Conservation (phyloP, 2,329 filamentous ascomycete genomes). For the Botrytis fabae region DNA sequence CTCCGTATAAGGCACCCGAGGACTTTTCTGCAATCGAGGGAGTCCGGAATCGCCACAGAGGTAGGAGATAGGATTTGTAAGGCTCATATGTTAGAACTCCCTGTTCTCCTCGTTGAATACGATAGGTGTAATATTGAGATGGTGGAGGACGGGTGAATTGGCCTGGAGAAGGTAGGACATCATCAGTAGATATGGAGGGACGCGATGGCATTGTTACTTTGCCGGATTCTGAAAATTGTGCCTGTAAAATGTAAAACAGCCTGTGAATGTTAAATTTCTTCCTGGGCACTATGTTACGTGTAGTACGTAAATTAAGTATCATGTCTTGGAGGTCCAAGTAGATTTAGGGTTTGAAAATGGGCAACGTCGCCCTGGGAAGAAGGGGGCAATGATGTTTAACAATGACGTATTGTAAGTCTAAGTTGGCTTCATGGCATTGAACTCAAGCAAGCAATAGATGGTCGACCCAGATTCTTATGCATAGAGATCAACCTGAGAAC, state of each 20-base stretch:
- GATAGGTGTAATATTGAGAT: slow-evolving; percentile 7
- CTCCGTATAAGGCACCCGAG: slow-evolving; percentile 49
- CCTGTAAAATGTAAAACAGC: neutral
- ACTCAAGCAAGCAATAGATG: neutral
- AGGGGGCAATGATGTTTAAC: neutral
- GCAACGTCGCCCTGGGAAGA: neutral
- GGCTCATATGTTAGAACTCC: slow-evolving; percentile 63
- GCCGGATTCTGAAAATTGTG: neutral
- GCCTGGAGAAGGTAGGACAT: neutral
- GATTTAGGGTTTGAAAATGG: neutral
- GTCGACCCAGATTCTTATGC: too few species aligned
- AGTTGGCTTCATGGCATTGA: neutral
- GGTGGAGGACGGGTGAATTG: slow-evolving; percentile 6
- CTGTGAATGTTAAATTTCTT: neutral
- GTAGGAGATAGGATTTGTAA: slow-evolving; percentile 61
- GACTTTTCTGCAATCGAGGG: slow-evolving; percentile 52
- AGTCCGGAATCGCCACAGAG: slow-evolving; percentile 60
- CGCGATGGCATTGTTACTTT: neutral
- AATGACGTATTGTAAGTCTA: slow-evolving; percentile 2
- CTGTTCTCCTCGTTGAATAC: slow-evolving; percentile 60
- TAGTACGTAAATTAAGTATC: neutral
- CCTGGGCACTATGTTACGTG: neutral
- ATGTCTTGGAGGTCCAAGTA: neutral
- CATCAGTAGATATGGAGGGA: neutral
- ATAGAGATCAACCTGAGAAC: neutral